phyloP scores from a whole-genome alignment of 208 protist species.

The Chromosphaera perkinsii region DNA sequence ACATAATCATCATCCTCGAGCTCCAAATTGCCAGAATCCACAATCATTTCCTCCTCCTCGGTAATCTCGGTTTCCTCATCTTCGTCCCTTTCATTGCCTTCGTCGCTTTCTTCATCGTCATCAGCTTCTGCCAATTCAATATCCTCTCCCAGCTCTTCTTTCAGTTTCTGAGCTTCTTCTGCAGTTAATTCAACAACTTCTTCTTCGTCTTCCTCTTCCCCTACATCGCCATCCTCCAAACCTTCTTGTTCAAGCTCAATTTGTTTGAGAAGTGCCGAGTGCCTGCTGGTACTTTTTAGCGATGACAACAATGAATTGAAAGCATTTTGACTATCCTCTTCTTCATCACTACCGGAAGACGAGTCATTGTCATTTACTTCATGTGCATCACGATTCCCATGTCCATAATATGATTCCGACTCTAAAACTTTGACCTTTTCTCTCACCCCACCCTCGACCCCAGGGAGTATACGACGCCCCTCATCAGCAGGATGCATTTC shows the following conservation, averaged over 20 bases:
- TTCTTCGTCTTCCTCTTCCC: conserved; percentile 6
- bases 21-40: not conserved
- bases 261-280: not conserved
- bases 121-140: not conserved
- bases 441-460: no score
- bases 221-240: not conserved
- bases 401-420: not conserved
- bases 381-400: not conserved
- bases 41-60: not conserved
- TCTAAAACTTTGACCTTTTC: not conserved
- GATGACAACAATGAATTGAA: conserved; percentile 1
- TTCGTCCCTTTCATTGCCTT: not conserved
- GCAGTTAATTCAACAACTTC: conserved; percentile 37
- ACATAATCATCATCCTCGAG: conserved; percentile 19
- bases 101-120: not conserved
- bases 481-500: not conserved
- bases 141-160: not conserved
- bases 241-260: not conserved
- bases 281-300: not conserved
- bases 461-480: not conserved
- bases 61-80: conserved; percentile 15
- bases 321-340: conserved; percentile 7
- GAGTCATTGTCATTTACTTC: conserved; percentile 1
- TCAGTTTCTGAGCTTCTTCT: not conserved
- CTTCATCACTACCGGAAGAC: conserved; percentile 1